Evolutionary conservation across 2,329 filamentous ascomycete genomes (phyloP).

Genomic region (Botrytis pseudocinerea): DNA sequence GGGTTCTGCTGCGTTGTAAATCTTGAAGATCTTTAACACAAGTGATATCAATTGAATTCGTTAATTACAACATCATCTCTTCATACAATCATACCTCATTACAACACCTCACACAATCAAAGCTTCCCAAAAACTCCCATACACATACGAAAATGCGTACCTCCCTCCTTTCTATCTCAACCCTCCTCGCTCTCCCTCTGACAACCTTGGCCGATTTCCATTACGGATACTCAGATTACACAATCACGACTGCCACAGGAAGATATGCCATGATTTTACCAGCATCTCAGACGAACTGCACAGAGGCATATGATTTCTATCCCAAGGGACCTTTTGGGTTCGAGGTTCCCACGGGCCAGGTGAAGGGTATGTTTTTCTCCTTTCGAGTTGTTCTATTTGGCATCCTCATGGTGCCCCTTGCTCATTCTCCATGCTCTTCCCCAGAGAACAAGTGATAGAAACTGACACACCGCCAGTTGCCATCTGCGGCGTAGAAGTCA

Average conservation of each 20-base stretch:
- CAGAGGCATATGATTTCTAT: slow-evolving; percentile 1
- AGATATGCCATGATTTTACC: slow-evolving; percentile 17
- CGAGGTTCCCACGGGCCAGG: not conserved
- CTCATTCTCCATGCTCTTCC: no score
- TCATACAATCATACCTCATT: not conserved
- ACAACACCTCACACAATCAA: not conserved
- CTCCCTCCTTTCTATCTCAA: not conserved
- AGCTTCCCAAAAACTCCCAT: not conserved
- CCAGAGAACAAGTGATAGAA: not conserved
- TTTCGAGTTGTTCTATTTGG: no score
- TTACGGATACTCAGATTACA: slow-evolving; percentile 4
- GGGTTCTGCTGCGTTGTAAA: slow-evolving; percentile 3
- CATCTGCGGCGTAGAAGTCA: slow-evolving; percentile 6
- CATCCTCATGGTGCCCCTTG: no score
- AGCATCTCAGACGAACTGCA: slow-evolving; percentile 5
- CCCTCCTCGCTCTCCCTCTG: not conserved
- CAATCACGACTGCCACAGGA: not conserved
- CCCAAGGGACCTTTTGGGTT: slow-evolving; percentile 14
- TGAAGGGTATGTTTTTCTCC: not conserved
- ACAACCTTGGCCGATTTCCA: slow-evolving; percentile 13
- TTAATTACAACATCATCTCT: not conserved
- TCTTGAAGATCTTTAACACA: not conserved
- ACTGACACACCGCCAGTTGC: not conserved
- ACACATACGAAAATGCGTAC: not conserved
- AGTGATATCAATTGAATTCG: not conserved